Percentiles rank a stretch among this genome's conserved stretches.
Evolutionary conservation across 805 yeast species (phyloP).

Genomic region (Suhomyces pyralidae): DNA sequence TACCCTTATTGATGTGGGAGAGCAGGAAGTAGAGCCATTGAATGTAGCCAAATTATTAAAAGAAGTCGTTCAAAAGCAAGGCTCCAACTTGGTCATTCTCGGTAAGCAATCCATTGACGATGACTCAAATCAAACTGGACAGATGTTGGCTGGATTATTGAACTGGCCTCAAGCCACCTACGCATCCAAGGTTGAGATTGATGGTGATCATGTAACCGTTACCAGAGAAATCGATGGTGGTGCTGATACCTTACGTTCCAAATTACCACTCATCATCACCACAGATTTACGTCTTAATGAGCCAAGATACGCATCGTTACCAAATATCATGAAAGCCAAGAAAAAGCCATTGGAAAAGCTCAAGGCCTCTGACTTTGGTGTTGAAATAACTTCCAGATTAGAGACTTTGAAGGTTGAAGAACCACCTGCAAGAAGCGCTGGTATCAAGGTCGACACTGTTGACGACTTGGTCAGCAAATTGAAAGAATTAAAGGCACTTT

Average conservation of each 20-base stretch:
- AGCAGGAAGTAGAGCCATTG: slow-evolving; percentile 76
- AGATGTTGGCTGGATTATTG: slow-evolving; percentile 89
- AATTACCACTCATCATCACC: slow-evolving; percentile 81
- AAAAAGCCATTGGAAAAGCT: slow-evolving; percentile 82
- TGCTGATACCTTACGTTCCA: slow-evolving; percentile 72
- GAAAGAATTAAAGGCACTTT: slow-evolving; percentile 71
- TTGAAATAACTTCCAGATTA: slow-evolving; percentile 60
- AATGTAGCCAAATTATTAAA: slow-evolving; percentile 82
- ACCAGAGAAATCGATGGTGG: slow-evolving; percentile 97
- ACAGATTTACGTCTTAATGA: slow-evolving; percentile 92
- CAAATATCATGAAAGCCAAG: slow-evolving; percentile 97
- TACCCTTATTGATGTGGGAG: slow-evolving; percentile 76
- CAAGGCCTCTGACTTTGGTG: slow-evolving; percentile 63
- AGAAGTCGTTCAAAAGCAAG: slow-evolving; percentile 65
- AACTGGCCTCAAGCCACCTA: slow-evolving; percentile 97
- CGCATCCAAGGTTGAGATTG: slow-evolving; percentile 77
- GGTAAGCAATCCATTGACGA: slow-evolving; percentile 98
- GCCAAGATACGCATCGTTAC: slow-evolving; percentile 94
- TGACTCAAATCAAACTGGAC: slow-evolving; percentile 94
- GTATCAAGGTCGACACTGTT: slow-evolving; percentile 73
- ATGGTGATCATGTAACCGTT: slow-evolving; percentile 59
- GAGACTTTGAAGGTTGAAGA: slow-evolving; percentile 74
- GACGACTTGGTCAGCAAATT: slow-evolving; percentile 79
- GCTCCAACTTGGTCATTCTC: slow-evolving; percentile 75
- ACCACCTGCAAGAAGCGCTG: slow-evolving; percentile 80